A percentile compares a stretch with the other conserved stretches of the same genome.
These are phyloP conservation scores for Fusarium oligoseptatum DNA, from an alignment of 2,329 filamentous ascomycete species.

Conservation along the genomic window DNA sequence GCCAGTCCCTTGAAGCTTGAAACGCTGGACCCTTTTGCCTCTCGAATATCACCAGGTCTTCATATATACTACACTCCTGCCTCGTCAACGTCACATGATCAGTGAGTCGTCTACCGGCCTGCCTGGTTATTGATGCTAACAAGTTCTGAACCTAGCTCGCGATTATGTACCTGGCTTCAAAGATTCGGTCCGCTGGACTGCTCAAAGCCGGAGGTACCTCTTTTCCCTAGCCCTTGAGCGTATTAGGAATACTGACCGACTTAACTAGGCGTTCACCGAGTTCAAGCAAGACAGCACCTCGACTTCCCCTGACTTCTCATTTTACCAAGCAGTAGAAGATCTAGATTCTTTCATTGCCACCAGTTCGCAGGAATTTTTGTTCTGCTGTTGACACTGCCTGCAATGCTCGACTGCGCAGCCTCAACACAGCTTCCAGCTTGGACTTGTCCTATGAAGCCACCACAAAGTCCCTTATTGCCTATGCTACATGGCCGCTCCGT, in stretches of 20 bases:
- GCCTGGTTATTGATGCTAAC: conserved; percentile 1
- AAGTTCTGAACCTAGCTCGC: conserved; percentile 52
- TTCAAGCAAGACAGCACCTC: conserved; percentile 52
- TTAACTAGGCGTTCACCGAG: conserved; percentile 71
- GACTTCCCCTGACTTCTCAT: conserved; percentile 72
- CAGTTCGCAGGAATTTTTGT: conserved; percentile 68
- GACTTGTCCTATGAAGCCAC: conserved; percentile 83
- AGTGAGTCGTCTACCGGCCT: conserved; percentile 30
- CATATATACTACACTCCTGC: conserved; percentile 82
- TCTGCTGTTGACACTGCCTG: conserved; percentile 62
- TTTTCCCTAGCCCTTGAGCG: neutral
- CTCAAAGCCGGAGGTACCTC: conserved; percentile 47
- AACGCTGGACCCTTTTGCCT: conserved; percentile 77
- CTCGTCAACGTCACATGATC: conserved; percentile 23
- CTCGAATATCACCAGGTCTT: conserved; percentile 82
- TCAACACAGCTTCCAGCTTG: conserved; percentile 70
- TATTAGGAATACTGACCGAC: conserved; percentile 16
- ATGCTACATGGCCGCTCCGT: conserved; percentile 71
- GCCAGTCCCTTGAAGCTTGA: conserved; percentile 70
- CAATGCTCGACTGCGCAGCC: conserved; percentile 57
- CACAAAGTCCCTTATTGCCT: conserved; percentile 74
- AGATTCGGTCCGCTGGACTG: conserved; percentile 72
- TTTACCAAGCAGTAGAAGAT: conserved; percentile 74
- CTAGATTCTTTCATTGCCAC: conserved; percentile 68
- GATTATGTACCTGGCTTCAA: conserved; percentile 71